A percentile compares a stretch with the other conserved stretches of the same genome.
Evolutionary conservation across 345 rosid genomes (phyloP).

Genomic region (Erucastrum elatum): DNA sequence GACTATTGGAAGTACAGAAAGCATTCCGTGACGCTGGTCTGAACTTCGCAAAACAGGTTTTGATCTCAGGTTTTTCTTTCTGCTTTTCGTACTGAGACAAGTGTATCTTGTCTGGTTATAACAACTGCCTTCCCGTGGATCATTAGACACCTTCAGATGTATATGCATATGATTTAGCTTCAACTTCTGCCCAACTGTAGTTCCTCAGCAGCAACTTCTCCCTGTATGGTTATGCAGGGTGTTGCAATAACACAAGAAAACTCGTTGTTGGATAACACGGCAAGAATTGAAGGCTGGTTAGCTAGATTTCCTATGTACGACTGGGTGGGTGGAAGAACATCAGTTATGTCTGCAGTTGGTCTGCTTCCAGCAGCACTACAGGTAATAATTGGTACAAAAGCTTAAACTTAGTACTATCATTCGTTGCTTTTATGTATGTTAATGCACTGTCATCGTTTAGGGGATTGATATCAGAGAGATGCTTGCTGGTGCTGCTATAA

Average conservation of each 20-base stretch:
- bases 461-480: slow-evolving; percentile 83
- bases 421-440: slow-evolving; percentile 1
- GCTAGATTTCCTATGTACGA: slow-evolving; percentile 99
- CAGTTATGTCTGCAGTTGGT: slow-evolving; percentile 98
- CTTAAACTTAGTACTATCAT: slow-evolving; percentile 11
- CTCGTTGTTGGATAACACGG: slow-evolving; percentile 90
- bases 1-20: slow-evolving; percentile 93
- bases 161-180: slow-evolving; percentile 22
- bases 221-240: slow-evolving; percentile 59
- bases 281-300: slow-evolving; percentile 94
- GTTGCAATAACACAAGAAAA: slow-evolving; percentile 98
- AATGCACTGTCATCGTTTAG: slow-evolving; percentile 43
- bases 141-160: slow-evolving; percentile 11
- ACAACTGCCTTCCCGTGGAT: slow-evolving; percentile 6
- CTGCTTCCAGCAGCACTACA: slow-evolving; percentile 97
- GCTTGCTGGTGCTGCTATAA: slow-evolving; percentile 90
- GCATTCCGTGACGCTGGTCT: slow-evolving; percentile 97
- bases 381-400: slow-evolving; percentile 47
- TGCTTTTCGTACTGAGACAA: too few species aligned
- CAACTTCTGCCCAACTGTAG: slow-evolving; percentile 24
- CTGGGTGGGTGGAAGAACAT: slow-evolving; percentile 99
- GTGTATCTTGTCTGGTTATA: not conserved
- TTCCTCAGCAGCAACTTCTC: slow-evolving; percentile 29
- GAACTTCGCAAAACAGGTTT: slow-evolving; percentile 97
- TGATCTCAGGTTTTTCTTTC: too few species aligned